Evolutionary conservation across 2,329 filamentous ascomycete genomes (phyloP).

Genomic region (Cladorrhinum sp.): DNA sequence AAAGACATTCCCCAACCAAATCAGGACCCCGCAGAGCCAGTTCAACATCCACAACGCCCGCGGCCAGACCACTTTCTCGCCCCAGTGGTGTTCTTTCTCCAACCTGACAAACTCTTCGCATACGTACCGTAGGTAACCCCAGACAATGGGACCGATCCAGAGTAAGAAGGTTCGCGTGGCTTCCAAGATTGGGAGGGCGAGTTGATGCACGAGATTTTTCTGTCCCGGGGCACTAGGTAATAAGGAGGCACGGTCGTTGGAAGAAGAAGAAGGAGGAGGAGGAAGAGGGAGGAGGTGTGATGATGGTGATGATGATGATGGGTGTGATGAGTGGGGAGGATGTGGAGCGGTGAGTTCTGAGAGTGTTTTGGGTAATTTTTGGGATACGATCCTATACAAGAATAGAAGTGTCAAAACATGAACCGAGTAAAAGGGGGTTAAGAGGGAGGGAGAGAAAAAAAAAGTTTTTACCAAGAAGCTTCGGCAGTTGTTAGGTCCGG

Average conservation of each 20-base stretch:
- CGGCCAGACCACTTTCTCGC: not conserved
- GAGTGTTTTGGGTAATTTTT: not conserved
- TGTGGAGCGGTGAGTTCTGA: not conserved
- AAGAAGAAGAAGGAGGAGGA: too few species aligned
- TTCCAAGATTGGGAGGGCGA: not conserved
- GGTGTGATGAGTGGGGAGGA: not conserved
- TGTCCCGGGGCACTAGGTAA: not conserved
- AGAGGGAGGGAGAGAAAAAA: not conserved
- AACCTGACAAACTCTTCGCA: not conserved
- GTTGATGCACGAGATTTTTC: not conserved
- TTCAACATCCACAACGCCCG: not conserved
- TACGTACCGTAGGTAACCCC: not conserved
- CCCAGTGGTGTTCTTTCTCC: not conserved
- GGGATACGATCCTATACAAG: not conserved
- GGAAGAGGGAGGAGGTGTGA: too few species aligned
- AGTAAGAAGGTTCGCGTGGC: not conserved
- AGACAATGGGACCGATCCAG: not conserved
- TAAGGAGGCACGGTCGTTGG: not conserved
- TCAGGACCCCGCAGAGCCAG: constrained; percentile 34
- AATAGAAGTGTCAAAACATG: too few species aligned
- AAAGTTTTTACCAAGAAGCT: not conserved
- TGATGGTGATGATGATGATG: not conserved
- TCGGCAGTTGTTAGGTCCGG: not conserved
- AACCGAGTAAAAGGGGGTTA: not conserved
- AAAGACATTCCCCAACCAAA: constrained; percentile 61